Evolutionary conservation across 768 basidiomycete species (phyloP).

Genomic region (Heimioporus sp.): DNA sequence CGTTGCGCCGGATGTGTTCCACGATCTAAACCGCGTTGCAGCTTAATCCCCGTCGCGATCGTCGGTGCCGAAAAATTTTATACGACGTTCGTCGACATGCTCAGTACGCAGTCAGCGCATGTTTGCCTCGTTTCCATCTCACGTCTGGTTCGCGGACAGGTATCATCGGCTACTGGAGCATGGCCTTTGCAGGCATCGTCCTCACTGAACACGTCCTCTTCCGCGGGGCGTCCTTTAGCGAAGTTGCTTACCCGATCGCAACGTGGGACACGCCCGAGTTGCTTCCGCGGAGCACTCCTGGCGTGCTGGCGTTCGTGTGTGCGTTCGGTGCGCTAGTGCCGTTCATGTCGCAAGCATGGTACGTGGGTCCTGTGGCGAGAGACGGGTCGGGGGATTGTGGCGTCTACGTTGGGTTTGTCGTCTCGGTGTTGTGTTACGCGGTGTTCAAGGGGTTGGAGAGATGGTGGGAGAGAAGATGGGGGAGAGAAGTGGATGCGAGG

Average conservation of each 20-base stretch:
- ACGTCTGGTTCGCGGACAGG: constrained; percentile 20
- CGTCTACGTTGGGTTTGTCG: constrained; percentile 38
- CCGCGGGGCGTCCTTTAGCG: constrained; percentile 33
- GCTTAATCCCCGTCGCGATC: constrained; percentile 46
- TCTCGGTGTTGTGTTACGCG: constrained; percentile 31
- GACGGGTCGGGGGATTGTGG: constrained; percentile 48
- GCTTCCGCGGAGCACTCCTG: constrained; percentile 44
- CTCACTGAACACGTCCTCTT: constrained; percentile 45
- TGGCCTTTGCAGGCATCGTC: constrained; percentile 37
- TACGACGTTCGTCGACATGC: constrained; percentile 40
- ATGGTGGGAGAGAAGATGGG: constrained; percentile 6
- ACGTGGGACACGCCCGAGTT: constrained; percentile 34
- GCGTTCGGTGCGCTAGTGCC: constrained; percentile 41
- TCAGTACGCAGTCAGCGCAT: constrained; percentile 27
- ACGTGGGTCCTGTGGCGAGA: constrained; percentile 46
- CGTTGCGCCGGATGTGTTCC: neutral
- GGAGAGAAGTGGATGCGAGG: neutral
- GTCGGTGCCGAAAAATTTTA: constrained; percentile 47
- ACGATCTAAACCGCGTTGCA: constrained; percentile 11
- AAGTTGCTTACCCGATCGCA: constrained; percentile 34
- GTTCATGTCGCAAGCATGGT: constrained; percentile 55
- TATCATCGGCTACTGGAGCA: constrained; percentile 46
- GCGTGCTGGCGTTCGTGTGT: constrained; percentile 38
- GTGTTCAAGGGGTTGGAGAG: constrained; percentile 30
- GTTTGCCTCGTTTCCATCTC: constrained; percentile 6